phyloP scores from a whole-genome alignment of 2,329 filamentous ascomycete genomes.

The Cadophora malorum region DNA sequence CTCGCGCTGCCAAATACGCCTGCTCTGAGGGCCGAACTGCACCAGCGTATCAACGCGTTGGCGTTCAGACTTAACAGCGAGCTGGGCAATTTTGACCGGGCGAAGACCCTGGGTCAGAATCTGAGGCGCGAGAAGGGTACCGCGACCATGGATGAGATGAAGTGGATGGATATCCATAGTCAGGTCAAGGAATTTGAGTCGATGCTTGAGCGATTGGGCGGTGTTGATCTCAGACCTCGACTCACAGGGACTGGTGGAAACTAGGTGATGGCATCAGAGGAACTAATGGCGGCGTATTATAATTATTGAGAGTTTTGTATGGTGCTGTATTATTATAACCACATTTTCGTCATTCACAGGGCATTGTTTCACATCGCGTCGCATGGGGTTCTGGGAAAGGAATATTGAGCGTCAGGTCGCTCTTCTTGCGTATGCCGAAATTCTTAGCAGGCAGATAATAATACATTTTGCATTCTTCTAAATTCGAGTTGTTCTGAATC shows the following conservation, averaged over 20 bases:
- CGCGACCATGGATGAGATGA: slow-evolving; percentile 4
- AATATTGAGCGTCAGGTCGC: not conserved
- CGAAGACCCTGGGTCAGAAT: slow-evolving; percentile 7
- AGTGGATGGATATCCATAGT: slow-evolving; percentile 10
- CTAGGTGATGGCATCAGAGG: not conserved
- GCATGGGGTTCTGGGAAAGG: slow-evolving; percentile 1
- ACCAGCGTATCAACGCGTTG: not conserved
- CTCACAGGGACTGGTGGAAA: not conserved
- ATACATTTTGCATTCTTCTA: not conserved
- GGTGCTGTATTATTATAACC: not conserved
- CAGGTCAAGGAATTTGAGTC: slow-evolving; percentile 16
- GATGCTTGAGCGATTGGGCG: slow-evolving; percentile 2
- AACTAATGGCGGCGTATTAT: not conserved
- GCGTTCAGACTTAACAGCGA: not conserved
- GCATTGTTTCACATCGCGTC: not conserved
- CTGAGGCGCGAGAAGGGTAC: not conserved
- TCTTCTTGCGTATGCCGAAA: not conserved
- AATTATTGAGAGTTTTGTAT: not conserved
- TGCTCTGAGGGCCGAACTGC: slow-evolving; percentile 2
- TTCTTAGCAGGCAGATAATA: slow-evolving; percentile 10
- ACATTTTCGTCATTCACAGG: not conserved
- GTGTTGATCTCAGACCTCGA: not conserved
- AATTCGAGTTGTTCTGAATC: not conserved
- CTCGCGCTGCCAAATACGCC: not conserved
- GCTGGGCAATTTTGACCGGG: slow-evolving; percentile 1